These are phyloP conservation scores for Leccinum broughii DNA, from an alignment of 768 basidiomycete genomes.

Conservation along the genomic window DNA sequence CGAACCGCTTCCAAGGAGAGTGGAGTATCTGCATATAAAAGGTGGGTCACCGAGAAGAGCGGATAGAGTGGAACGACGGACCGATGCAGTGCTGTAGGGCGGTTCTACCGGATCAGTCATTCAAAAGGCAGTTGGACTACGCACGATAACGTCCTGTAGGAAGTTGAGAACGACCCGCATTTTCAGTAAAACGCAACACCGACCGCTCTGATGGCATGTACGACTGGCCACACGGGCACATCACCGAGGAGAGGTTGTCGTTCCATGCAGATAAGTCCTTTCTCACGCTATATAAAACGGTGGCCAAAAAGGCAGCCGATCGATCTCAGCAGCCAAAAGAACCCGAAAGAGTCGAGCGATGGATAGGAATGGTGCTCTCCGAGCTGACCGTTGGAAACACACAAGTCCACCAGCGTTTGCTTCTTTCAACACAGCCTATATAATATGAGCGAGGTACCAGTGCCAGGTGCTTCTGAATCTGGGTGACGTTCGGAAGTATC, in stretches of 20 bases:
- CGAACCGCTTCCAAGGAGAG: conserved; percentile 77
- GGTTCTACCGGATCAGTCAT: conserved; percentile 6
- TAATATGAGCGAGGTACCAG: too few species aligned
- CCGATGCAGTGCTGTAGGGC: conserved; percentile 64
- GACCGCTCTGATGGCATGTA: conserved; percentile 73
- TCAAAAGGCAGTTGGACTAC: conserved; percentile 8
- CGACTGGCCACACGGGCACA: conserved; percentile 76
- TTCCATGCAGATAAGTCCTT: conserved; percentile 24
- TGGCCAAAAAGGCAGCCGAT: neutral
- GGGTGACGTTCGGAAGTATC: too few species aligned
- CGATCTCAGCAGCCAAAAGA: too few species aligned
- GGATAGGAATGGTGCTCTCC: too few species aligned
- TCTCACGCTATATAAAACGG: neutral
- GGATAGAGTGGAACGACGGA: conserved; percentile 27
- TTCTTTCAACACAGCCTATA: too few species aligned
- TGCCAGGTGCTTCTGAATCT: too few species aligned
- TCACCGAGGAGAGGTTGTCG: conserved; percentile 44
- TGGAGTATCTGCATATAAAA: conserved; percentile 66
- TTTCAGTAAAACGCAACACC: neutral
- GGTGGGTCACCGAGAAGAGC: conserved; percentile 3
- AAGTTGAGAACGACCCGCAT: conserved; percentile 12
- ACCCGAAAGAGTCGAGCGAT: too few species aligned
- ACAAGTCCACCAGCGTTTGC: too few species aligned
- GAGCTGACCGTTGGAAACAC: too few species aligned
- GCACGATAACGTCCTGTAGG: conserved; percentile 62